Conservation (phyloP, 495 filamentous ascomycete species). For the Hypomontagnella monticulosa region DNA sequence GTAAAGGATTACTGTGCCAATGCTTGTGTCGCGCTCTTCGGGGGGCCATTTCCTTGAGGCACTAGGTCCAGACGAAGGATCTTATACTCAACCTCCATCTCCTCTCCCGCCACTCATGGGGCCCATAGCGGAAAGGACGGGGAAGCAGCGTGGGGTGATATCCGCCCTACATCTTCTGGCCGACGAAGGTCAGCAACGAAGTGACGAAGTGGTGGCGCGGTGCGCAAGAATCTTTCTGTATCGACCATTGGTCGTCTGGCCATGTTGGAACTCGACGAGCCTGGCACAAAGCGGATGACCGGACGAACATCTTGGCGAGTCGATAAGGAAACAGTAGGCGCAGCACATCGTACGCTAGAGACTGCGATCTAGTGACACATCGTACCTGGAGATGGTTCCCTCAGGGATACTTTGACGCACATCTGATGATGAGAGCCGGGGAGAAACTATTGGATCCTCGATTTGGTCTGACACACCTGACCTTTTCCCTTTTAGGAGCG, state of each 20-base stretch:
- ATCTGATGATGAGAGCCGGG: constrained; percentile 40
- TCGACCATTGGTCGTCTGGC: constrained; percentile 40
- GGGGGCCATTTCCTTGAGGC: constrained; percentile 4
- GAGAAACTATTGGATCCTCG: constrained; percentile 40
- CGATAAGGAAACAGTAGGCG: constrained; percentile 43
- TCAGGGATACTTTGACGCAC: constrained; percentile 43
- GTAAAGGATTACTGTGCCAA: constrained; percentile 12
- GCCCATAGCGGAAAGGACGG: constrained; percentile 33
- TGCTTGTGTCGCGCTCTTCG: constrained; percentile 18
- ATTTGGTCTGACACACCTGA: constrained; percentile 44
- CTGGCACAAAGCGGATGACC: constrained; percentile 43
- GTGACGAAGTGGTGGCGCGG: constrained; percentile 38
- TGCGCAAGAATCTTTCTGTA: constrained; percentile 33
- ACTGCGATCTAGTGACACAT: constrained; percentile 43
- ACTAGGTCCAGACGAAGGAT: constrained; percentile 25
- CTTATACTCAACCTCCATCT: constrained; percentile 35
- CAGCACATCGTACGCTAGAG: constrained; percentile 39
- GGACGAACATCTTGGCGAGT: constrained; percentile 42
- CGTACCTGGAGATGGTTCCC: constrained; percentile 42
- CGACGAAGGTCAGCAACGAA: constrained; percentile 39
- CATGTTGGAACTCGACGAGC: constrained; percentile 31
- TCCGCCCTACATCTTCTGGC: constrained; percentile 41
- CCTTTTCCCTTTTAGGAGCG: constrained; percentile 41
- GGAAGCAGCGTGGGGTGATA: constrained; percentile 42
- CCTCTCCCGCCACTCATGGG: constrained; percentile 28